Evolutionary conservation across 441 rosid genomes (phyloP), one percentile per base, ranked within the genome.

Genomic region (Populus hybrid): DNA sequence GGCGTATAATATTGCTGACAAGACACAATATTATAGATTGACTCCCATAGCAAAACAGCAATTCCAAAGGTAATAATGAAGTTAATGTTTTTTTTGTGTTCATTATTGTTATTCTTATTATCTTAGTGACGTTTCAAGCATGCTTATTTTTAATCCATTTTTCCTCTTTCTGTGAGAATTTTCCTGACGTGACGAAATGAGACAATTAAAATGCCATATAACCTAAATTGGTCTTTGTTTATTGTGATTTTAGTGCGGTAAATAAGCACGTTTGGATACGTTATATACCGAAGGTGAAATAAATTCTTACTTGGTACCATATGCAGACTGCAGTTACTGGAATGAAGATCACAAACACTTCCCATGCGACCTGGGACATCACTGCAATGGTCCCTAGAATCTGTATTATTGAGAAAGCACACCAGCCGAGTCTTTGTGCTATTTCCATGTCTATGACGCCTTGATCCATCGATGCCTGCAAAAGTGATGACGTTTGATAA

Each of bases 351-450:
- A 91, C 87, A 78, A 94, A 96, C 78, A 96, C 98, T 90, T 96
- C 84, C 99, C 99, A 96, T 68, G 98, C 99, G 73, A 91, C 98
- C 78, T 96, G 98, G 57, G 99, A 91, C 98, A 94, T 96, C 23
- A 94, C 98, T 30, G 88, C 88, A 78, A 96, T 89, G 32, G 98
- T 91, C 79, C 98, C 99, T 8, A 92, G 30, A 11, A 96, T 76
- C 83, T 91, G 97, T 78, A 96, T 92, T 64, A 91, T 82, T 7
- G 98, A 92, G 85, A 94, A 92, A 71, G 95, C 99, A 75, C 97
- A 94, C 98, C 97, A 91, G 21, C 98, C 98, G 80, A 96, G 82
- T 83, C 67, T 91, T 14, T n/a, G 42, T 72, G 98, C 93, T 76
- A 96, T 86, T 86, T 88, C 97, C 89, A 96, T 79, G 85, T 96